Evolutionary conservation across 1,284 basidiomycete genomes (phyloP).

Genomic region (Exobasidium rhododendri): DNA sequence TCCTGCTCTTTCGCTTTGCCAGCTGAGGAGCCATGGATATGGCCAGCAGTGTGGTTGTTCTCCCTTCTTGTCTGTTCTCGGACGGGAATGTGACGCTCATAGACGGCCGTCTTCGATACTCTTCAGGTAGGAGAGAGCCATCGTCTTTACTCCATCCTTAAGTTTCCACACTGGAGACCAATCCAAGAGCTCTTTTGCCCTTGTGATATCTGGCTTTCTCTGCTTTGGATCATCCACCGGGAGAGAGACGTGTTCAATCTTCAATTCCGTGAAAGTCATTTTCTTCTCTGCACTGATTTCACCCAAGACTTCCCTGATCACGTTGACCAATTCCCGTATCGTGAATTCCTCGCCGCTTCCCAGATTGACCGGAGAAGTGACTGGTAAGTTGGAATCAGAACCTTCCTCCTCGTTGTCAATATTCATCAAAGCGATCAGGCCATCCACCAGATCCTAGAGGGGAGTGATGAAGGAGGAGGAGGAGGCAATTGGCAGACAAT

Average conservation of each 20-base stretch:
- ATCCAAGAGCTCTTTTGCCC: slow-evolving; percentile 76
- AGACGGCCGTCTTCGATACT: slow-evolving; percentile 32
- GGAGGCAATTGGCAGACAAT: slow-evolving; percentile 54
- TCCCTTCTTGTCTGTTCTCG: too few species aligned
- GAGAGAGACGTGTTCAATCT: slow-evolving; percentile 48
- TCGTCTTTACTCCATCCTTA: slow-evolving; percentile 85
- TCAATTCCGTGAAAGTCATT: slow-evolving; percentile 10
- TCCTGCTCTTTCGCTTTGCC: too few species aligned
- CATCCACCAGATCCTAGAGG: slow-evolving; percentile 60
- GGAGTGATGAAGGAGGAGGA: slow-evolving; percentile 65
- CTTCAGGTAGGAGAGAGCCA: slow-evolving; percentile 73
- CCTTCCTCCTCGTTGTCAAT: slow-evolving; percentile 20
- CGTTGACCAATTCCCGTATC: slow-evolving; percentile 61
- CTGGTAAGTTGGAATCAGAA: slow-evolving; percentile 57
- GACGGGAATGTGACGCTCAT: too few species aligned
- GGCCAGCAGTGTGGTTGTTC: too few species aligned
- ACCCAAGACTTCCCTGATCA: slow-evolving; percentile 57
- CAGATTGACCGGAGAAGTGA: slow-evolving; percentile 86
- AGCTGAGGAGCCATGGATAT: too few species aligned
- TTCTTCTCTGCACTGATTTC: not conserved
- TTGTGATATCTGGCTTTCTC: slow-evolving; percentile 83
- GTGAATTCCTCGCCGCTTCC: slow-evolving; percentile 92
- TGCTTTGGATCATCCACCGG: slow-evolving; percentile 82
- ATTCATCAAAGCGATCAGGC: slow-evolving; percentile 53
- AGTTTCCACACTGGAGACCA: slow-evolving; percentile 95